Percentiles rank a stretch among this genome's conserved stretches.
These are phyloP conservation scores for Chlamydomonas sp. DNA, from an alignment of 139 green algal genomes.

Conservation along the genomic window DNA sequence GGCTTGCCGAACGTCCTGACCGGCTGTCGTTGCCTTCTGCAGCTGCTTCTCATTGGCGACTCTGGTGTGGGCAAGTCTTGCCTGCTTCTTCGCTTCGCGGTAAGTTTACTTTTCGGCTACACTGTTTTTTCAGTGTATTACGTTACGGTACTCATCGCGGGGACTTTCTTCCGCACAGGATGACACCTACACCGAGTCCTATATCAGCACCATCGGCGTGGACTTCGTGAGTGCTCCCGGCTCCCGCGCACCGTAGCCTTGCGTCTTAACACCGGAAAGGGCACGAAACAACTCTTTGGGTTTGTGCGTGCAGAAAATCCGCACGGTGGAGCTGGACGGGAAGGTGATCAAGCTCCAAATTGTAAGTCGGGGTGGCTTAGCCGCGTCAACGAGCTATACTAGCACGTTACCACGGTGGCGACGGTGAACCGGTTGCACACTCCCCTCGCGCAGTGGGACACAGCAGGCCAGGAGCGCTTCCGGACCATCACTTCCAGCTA, in stretches of 20 bases:
- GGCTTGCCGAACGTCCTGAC: not conserved
- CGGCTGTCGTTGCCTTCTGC: constrained; percentile 33
- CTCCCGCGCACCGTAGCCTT: not conserved
- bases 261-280: not conserved
- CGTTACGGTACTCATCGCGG: too few relatives aligned
- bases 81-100: constrained; percentile 95
- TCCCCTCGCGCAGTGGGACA: constrained; percentile 92
- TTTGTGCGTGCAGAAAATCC: constrained; percentile 92
- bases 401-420: too few relatives aligned
- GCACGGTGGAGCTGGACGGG: constrained; percentile 98
- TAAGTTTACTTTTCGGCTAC: constrained; percentile 43
- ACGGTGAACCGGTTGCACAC: not conserved
- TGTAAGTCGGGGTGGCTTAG: constrained; percentile 57
- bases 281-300: not conserved
- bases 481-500: constrained; percentile 98
- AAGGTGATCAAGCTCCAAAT: constrained; percentile 99
- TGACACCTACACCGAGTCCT: constrained; percentile 99
- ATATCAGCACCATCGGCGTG: constrained; percentile 99
- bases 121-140: not conserved
- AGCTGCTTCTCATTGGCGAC: constrained; percentile 97
- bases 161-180: constrained; percentile 71
- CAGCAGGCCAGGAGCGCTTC: constrained; percentile 98
- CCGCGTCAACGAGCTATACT: too few relatives aligned
- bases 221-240: constrained; percentile 93
- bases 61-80: constrained; percentile 97